These are phyloP conservation scores for Melanopsichium pennsylvanicum DNA, from an alignment of 1,284 basidiomycete genomes.

Conservation along the genomic window DNA sequence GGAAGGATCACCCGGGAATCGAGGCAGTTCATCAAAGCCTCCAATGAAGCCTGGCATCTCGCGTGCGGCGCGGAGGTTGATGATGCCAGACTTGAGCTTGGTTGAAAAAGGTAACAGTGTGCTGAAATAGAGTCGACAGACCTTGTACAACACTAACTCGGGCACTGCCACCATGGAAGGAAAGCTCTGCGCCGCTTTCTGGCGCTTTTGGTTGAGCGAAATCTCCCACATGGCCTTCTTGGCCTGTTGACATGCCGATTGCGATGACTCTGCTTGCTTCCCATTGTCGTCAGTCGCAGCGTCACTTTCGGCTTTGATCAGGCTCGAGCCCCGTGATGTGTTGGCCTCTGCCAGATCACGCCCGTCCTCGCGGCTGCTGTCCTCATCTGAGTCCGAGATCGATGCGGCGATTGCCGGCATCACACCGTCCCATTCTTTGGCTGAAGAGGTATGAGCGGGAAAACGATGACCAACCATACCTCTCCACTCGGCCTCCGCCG, in stretches of 20 bases:
- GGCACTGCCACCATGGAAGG: constrained; percentile 45
- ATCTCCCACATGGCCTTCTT: constrained; percentile 43
- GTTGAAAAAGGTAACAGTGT: constrained; percentile 43
- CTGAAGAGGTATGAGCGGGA: constrained; percentile 15
- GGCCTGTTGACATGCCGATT: constrained; percentile 8
- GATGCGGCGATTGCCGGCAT: constrained; percentile 2
- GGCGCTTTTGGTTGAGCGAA: constrained; percentile 39
- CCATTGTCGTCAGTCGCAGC: neutral
- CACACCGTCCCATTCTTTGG: constrained; percentile 9
- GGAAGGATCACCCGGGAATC: constrained; percentile 34
- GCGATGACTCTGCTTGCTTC: constrained; percentile 7
- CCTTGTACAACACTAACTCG: constrained; percentile 47
- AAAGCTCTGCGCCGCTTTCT: constrained; percentile 36
- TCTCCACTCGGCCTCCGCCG: constrained; percentile 30
- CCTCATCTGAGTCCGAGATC: constrained; percentile 16
- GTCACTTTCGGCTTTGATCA: constrained; percentile 9
- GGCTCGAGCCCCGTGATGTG: neutral
- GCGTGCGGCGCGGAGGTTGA: constrained; percentile 41
- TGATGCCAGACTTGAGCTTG: constrained; percentile 43
- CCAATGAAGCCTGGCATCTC: constrained; percentile 24
- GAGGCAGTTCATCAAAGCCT: constrained; percentile 37
- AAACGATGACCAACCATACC: constrained; percentile 31
- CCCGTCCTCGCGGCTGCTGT: neutral
- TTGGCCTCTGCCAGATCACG: too few species aligned
- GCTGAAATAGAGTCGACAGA: constrained; percentile 48